phyloP scores from a whole-genome alignment of 176 grass and related monocot genomes.

The Thinopyrum elongatum region DNA sequence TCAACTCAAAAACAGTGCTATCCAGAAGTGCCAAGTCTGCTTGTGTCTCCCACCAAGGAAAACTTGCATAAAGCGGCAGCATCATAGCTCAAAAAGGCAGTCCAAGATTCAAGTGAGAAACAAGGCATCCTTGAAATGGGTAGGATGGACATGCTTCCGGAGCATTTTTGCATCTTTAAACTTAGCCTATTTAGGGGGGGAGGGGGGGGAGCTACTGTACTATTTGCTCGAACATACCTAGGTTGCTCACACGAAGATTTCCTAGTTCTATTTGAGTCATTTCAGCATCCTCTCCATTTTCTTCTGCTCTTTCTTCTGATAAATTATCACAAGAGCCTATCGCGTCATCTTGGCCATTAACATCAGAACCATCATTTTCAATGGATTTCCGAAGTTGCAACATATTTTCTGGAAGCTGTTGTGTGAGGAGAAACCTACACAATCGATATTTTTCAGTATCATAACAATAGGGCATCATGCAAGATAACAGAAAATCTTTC shows the following conservation, averaged over 20 bases:
- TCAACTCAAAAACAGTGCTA: background rate
- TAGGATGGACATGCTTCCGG: background rate
- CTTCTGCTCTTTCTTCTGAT: slow-evolving; percentile 45
- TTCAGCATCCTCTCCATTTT: slow-evolving; percentile 54
- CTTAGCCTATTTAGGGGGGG: background rate
- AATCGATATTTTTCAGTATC: slow-evolving; percentile 8
- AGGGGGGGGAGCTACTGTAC: background rate
- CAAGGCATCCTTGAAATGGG: background rate
- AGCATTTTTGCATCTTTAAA: background rate
- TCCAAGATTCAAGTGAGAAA: background rate
- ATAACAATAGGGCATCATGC: slow-evolving; percentile 5
- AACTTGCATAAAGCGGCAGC: background rate
- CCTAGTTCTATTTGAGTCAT: slow-evolving; percentile 78
- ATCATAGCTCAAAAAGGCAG: background rate
- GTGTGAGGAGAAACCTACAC: slow-evolving; percentile 78
- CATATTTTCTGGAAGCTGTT: slow-evolving; percentile 90
- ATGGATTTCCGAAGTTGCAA: slow-evolving; percentile 65
- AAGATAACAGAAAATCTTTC: slow-evolving; percentile 15
- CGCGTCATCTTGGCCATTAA: slow-evolving; percentile 45
- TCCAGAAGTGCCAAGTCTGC: background rate
- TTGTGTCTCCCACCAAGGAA: background rate
- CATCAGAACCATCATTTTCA: slow-evolving; percentile 45
- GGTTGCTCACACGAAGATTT: slow-evolving; percentile 78
- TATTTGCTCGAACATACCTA: slow-evolving; percentile 63
- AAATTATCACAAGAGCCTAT: slow-evolving; percentile 55